Evolutionary conservation across 306 rosid species (phyloP), one percentile per base, ranked within the genome.

Genomic region (Fragaria iinumae): DNA sequence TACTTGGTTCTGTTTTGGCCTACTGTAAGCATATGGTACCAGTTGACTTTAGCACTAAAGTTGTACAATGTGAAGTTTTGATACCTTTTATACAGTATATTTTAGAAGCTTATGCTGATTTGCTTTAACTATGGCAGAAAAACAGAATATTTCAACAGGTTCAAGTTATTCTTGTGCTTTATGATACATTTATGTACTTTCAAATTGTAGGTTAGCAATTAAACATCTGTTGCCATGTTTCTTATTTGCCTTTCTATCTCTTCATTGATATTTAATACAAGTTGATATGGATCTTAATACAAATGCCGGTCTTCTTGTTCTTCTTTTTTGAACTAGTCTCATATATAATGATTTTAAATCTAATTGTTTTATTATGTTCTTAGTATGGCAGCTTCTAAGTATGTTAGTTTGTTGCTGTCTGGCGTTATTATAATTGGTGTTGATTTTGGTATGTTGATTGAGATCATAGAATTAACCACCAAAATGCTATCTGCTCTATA

Each of bases 1-100:
- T 59, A 52, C 63, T 56, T 65, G 72, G 80, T 63, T 71, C 84
- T 71, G 72, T 71, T 63, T 7, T 29, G 69, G 77, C 25, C 41
- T 27, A 59, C 69, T 73, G 76, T 76, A 41, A 18, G 63, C 39
- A 41, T 20, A 41, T 39, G 32, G 48, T 11, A 34, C 34, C 9
- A 32, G 32, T 52, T 71, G 75, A 16, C 6, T 71, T 50, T 36
- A 11, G 29, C n/a, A 72, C n/a, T 25, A 63, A 32, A 14, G 68
- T 32, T 63, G 43, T 63, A 32, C 21, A 63, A n/a, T 32, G 11
- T 32, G 68, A 63, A 29, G 36, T 29, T 12, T 27, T 6, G 4
- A 62, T 62, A 6, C 36, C 10, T 32, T 63, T 29, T 32, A 6
- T 25, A 14, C 21, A 63, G 43, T 63, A 63, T 7, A 34, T 32